Evolutionary conservation across 192 early-diverging fungal genomes (phyloP).

Genomic region (Coemansia sp.): DNA sequence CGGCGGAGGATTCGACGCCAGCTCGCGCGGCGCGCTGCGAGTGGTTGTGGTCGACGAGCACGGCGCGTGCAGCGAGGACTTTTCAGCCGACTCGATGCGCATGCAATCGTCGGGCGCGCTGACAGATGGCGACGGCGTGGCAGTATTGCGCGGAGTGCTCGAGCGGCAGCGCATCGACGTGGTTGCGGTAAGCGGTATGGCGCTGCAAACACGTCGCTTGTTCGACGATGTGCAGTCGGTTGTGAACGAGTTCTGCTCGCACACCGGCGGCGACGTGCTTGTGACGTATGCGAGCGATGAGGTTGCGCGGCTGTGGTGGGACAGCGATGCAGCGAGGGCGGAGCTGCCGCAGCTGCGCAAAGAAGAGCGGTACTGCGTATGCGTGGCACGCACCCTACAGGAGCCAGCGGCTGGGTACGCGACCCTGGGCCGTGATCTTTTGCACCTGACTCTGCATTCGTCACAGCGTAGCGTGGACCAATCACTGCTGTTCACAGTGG

Average conservation of each 20-base stretch:
- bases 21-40: slow-evolving; percentile 50
- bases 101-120: not conserved
- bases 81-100: slow-evolving; percentile 63
- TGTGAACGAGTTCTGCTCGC: slow-evolving; percentile 53
- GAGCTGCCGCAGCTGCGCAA: slow-evolving; percentile 70
- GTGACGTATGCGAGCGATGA: slow-evolving; percentile 86
- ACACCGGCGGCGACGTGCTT: slow-evolving; percentile 53
- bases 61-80: slow-evolving; percentile 66
- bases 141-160: slow-evolving; percentile 61
- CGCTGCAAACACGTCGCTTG: slow-evolving; percentile 70
- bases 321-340: slow-evolving; percentile 65
- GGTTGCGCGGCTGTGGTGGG: slow-evolving; percentile 81
- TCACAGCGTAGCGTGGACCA: slow-evolving; percentile 71
- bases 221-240: slow-evolving; percentile 64
- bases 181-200: slow-evolving; percentile 79
- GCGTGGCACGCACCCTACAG: slow-evolving; percentile 79
- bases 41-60: slow-evolving; percentile 74
- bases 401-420: slow-evolving; percentile 81
- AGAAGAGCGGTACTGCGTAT: slow-evolving; percentile 83
- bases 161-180: slow-evolving; percentile 67
- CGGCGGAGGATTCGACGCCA: slow-evolving; percentile 49
- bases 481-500: slow-evolving; percentile 60
- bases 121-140: slow-evolving; percentile 19
- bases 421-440: slow-evolving; percentile 60
- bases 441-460: slow-evolving; percentile 73